Evolutionary conservation across 176 grass and related monocot genomes (phyloP).

Genomic region (Musa troglodytarum): DNA sequence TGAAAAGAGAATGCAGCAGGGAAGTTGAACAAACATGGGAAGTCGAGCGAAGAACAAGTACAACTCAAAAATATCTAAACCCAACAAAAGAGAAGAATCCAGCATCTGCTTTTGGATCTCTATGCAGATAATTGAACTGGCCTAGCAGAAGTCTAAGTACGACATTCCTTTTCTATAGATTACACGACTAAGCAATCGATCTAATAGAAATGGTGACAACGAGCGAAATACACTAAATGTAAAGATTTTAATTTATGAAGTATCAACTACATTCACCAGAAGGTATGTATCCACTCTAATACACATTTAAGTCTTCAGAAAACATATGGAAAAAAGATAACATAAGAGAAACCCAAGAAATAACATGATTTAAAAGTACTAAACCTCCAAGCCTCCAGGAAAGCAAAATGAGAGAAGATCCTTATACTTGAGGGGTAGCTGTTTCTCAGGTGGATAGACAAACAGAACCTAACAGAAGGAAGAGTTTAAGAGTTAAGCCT

Average conservation of each 20-base stretch:
- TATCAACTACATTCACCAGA: neutral
- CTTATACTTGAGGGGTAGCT: slow-evolving; percentile 88
- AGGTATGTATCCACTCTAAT: neutral
- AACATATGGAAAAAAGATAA: too few relatives aligned
- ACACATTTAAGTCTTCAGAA: too few relatives aligned
- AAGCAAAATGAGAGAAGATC: slow-evolving; percentile 96
- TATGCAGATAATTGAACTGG: too few relatives aligned
- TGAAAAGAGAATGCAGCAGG: too few relatives aligned
- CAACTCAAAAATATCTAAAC: too few relatives aligned
- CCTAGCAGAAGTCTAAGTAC: too few relatives aligned
- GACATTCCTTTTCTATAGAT: neutral
- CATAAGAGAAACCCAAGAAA: neutral
- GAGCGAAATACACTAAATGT: neutral
- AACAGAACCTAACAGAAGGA: slow-evolving; percentile 69
- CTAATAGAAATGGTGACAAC: neutral
- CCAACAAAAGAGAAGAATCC: too few relatives aligned
- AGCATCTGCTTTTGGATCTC: too few relatives aligned
- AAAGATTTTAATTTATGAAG: neutral
- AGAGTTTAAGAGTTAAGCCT: neutral
- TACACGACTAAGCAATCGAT: neutral
- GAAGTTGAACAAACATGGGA: too few relatives aligned
- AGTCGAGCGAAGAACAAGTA: too few relatives aligned
- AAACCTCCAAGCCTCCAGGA: slow-evolving; percentile 92
- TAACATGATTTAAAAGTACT: slow-evolving; percentile 2
- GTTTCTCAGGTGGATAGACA: slow-evolving; percentile 80